Base-by-base conservation (phyloP, 192 early-diverging fungal genomes). In the Anaeromyces robustus region DNA sequence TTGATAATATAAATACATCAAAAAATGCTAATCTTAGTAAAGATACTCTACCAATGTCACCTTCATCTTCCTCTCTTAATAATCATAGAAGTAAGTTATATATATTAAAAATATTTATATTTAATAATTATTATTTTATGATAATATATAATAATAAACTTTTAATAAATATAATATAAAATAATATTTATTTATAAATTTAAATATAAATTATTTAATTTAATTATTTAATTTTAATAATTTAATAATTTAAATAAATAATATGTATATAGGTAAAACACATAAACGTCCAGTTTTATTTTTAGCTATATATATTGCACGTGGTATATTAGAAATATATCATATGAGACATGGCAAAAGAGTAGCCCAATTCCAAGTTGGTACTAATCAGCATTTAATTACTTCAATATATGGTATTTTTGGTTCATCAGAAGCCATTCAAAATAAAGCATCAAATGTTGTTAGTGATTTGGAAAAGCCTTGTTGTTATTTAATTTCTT, bases 271-370 rank as follows among this genome's bases (percentile, higher is more conserved):
- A 80, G 77, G 30, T 77, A 39, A 84, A 81, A 41, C 77, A 30
- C 41, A 32, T 29, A 82, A 81, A 37, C 85, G 86, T 22, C 80
- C 83, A n/a, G 34, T 84, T 13, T 85, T 91, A 28, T 89, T 92
- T 77, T 80, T 94, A 16, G 92, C 89, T 2, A 89, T 94, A 6
- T 93, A 93, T 83, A 85, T 87, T 16, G 85, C 88, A 6, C 86
- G 90, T 77, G 93, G 93, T 4, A 83, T 90, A 9, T 83, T 93
- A 28, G 91, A 94, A 78, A 83, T 94, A 12, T 90, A 90, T 80
- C 88, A 86, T 29, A 88, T 91, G 79, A 84, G 90, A 5, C 88
- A 91, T 83, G 89, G 92, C 16, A 85, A 88, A 30, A 88, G 91
- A 12, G 82, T 91, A 6, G 91, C 90, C 28, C 82, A 88, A 7